phyloP scores from a whole-genome alignment of 345 rosid species.

The Erysimum cheiranthoides region DNA sequence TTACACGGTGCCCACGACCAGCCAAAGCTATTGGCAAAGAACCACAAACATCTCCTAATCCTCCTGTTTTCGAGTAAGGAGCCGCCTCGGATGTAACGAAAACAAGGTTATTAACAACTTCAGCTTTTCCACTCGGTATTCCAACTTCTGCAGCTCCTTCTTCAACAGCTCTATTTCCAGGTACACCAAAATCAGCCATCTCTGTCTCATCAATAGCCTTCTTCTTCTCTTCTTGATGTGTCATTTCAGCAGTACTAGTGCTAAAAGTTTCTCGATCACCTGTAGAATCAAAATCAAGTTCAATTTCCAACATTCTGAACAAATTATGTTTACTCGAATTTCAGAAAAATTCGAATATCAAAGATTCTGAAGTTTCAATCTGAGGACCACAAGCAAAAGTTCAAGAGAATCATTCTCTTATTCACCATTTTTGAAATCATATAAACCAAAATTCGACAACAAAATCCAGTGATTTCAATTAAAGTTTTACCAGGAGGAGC shows the following conservation, averaged over 20 bases:
- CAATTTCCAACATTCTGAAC: neutral
- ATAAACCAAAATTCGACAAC: neutral
- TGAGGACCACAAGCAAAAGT: constrained; percentile 12
- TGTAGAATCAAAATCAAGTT: constrained; percentile 14
- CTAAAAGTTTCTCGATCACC: constrained; percentile 45
- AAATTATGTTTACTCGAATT: neutral
- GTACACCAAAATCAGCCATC: constrained; percentile 38
- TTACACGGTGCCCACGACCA: constrained; percentile 84
- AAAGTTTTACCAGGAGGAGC: constrained; percentile 53
- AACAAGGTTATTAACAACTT: constrained; percentile 57
- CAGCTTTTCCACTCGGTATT: constrained; percentile 42
- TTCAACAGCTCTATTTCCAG: constrained; percentile 35
- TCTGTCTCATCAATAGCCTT: constrained; percentile 25
- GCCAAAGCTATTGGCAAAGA: constrained; percentile 90
- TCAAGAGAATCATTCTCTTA: neutral
- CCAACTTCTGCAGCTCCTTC: constrained; percentile 50
- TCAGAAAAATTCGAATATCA: neutral
- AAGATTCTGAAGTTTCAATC: neutral
- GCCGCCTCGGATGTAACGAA: constrained; percentile 93
- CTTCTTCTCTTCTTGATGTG: constrained; percentile 31
- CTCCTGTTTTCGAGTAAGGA: constrained; percentile 98
- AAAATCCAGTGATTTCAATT: neutral
- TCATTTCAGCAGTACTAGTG: constrained; percentile 39
- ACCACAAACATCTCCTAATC: constrained; percentile 95
- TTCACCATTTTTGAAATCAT: neutral